Percentiles rank a stretch among this genome's conserved stretches.
Conservation (phyloP, 73 alveolate genomes). For the Paramecium pentaurelia region DNA sequence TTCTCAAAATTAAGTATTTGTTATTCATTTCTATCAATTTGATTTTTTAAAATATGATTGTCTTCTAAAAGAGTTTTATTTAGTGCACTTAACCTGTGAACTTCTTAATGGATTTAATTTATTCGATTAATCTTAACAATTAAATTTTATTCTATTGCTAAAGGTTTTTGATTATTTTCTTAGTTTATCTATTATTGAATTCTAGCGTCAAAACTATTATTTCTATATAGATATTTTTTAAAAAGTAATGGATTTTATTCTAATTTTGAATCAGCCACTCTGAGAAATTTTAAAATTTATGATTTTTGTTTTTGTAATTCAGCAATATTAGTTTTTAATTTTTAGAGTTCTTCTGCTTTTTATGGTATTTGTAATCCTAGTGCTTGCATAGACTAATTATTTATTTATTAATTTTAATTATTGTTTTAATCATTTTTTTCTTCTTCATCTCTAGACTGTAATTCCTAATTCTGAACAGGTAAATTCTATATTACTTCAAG, state of each 20-base stretch:
- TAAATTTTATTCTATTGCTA: no score
- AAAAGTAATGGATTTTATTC: neutral
- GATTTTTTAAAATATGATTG: neutral
- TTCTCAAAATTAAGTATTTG: neutral
- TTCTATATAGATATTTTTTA: neutral
- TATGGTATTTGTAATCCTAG: neutral
- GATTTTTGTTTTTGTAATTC: no score
- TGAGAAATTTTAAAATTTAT: no score
- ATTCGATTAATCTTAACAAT: no score
- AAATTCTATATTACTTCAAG: neutral
- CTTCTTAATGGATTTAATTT: neutral
- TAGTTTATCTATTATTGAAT: no score
- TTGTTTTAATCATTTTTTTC: neutral
- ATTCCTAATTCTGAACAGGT: neutral
- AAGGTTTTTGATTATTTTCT: no score
- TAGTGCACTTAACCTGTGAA: neutral
- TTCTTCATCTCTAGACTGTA: neutral
- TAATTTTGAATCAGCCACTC: no score
- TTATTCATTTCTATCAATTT: neutral
- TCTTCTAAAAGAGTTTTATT: neutral
- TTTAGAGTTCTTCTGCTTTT: neutral
- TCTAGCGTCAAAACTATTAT: neutral
- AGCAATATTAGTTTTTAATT: no score
- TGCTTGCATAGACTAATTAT: no score
- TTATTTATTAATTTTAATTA: neutral